Conservation (phyloP, 257 asterid species). For the Hygrophila difformis region DNA sequence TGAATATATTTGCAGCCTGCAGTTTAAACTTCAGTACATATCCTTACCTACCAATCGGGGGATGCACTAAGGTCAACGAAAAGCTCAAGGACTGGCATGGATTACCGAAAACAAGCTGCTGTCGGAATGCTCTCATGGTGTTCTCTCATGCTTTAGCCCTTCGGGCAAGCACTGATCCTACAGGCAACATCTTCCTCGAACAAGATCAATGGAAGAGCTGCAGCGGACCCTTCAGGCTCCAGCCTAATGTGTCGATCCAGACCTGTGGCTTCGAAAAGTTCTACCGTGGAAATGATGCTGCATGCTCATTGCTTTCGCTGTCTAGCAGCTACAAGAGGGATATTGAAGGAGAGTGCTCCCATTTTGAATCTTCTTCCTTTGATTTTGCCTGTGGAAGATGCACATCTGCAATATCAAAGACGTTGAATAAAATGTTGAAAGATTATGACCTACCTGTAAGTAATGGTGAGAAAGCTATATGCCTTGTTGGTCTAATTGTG, state of each 20-base stretch:
- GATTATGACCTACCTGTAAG: background rate
- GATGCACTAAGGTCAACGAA: constrained; percentile 31
- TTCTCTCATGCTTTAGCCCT: constrained; percentile 46
- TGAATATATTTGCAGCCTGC: constrained; percentile 38
- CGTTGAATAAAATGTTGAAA: constrained; percentile 10
- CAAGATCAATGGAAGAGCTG: constrained; percentile 39
- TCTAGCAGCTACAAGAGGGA: constrained; percentile 8
- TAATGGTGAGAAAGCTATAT: constrained; percentile 30
- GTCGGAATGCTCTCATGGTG: constrained; percentile 41
- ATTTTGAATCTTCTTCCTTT: constrained; percentile 26
- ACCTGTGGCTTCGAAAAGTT: constrained; percentile 34
- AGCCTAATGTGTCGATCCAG: constrained; percentile 33
- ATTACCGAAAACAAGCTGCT: constrained; percentile 47
- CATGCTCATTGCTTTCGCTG: constrained; percentile 34
- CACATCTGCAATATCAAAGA: constrained; percentile 18
- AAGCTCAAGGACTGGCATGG: constrained; percentile 36
- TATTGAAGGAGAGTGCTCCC: constrained; percentile 30
- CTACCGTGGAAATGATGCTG: constrained; percentile 23
- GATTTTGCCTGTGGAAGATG: constrained; percentile 43
- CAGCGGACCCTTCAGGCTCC: constrained; percentile 19
- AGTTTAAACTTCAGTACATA: constrained; percentile 35
- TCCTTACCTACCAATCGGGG: constrained; percentile 58
- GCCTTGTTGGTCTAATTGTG: constrained; percentile 38
- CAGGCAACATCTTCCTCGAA: constrained; percentile 28
- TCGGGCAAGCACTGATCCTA: constrained; percentile 20